These are phyloP conservation scores for Tephrocybe sp. DNA, from an alignment of 768 basidiomycete species.

Conservation along the genomic window DNA sequence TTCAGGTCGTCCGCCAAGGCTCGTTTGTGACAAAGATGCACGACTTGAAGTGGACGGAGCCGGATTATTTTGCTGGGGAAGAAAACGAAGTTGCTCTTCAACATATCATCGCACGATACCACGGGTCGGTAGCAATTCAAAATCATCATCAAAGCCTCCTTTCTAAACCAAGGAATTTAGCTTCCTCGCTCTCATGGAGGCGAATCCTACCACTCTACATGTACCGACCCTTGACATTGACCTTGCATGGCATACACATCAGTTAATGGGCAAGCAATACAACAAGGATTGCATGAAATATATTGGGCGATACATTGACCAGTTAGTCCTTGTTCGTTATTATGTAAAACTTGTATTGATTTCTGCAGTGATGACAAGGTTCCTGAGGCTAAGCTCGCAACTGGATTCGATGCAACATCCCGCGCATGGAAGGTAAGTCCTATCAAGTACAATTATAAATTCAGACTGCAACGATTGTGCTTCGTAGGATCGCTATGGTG, in stretches of 20 bases:
- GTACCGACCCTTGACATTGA: constrained; percentile 72
- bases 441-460: too few species aligned
- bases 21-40: constrained; percentile 39
- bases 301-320: constrained; percentile 48
- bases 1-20: constrained; percentile 16
- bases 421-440: constrained; percentile 21
- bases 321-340: constrained; percentile 36
- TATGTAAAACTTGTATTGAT: background rate
- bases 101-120: constrained; percentile 53
- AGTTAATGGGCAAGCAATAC: constrained; percentile 50
- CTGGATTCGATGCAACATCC: constrained; percentile 43
- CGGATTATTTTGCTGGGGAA: constrained; percentile 35
- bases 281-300: constrained; percentile 37
- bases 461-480: background rate
- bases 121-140: constrained; percentile 34
- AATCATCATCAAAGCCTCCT: background rate
- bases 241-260: constrained; percentile 73
- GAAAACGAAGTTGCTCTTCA: constrained; percentile 40
- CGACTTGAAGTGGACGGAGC: constrained; percentile 49
- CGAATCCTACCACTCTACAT: constrained; percentile 37
- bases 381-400: constrained; percentile 41
- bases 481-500: constrained; percentile 41
- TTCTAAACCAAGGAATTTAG: constrained; percentile 13
- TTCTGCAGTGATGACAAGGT: constrained; percentile 39
- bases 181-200: constrained; percentile 55